Evolutionary conservation across 768 basidiomycete species (phyloP), one percentile per base, ranked within the genome.

Genomic region (Xerocomellus dryophilus): DNA sequence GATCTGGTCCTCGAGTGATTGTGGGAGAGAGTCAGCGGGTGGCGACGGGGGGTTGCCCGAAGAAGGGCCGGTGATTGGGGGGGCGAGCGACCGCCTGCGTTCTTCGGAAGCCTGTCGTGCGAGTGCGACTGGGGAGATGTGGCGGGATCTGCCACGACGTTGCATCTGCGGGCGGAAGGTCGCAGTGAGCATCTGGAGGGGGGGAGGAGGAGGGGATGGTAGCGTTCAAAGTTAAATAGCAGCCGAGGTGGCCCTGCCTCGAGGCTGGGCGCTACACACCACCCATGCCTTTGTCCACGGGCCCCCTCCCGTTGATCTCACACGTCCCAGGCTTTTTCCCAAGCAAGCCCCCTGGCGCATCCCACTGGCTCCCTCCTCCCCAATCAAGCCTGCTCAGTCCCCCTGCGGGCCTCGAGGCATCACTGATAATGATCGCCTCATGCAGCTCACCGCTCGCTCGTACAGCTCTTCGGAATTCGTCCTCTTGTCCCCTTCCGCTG

Each of bases 1-100:
- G 35, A 86, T 76, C 66, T 81, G 82, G 74, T 86, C 85, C 46
- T 80, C 77, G 56, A 86, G 77, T 0, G 82, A 68, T 20, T 63
- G 27, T 9, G 27, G 27, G 0, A 40, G 40, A 1, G 57, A 10
- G 38, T 29, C 40, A 5, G 32, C 32, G 12, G 32, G 31, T 12
- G 17, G 38, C 10, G 15, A n/a, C 15, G 35, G 17, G 36, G 2
- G 39, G 18, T 23, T 2, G 23, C 2, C 23, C 3, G 23, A 5
- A 25, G 23, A 25, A 25, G 23, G 5, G 23, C 5, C 23, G 23
- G 3, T 25, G 34, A 21, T 8, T 15, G 41, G 29, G 15, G n/a
- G n/a, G n/a, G n/a, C n/a, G n/a, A n/a, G n/a, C n/a, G n/a, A n/a
- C n/a, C 42, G 66, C 52, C 65, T 58, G 29, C 76, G 73, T 47